A percentile compares a stretch with the other conserved stretches of the same genome.
Evolutionary conservation across 192 early-diverging fungal species (phyloP).

Genomic region (Coemansia sp.): DNA sequence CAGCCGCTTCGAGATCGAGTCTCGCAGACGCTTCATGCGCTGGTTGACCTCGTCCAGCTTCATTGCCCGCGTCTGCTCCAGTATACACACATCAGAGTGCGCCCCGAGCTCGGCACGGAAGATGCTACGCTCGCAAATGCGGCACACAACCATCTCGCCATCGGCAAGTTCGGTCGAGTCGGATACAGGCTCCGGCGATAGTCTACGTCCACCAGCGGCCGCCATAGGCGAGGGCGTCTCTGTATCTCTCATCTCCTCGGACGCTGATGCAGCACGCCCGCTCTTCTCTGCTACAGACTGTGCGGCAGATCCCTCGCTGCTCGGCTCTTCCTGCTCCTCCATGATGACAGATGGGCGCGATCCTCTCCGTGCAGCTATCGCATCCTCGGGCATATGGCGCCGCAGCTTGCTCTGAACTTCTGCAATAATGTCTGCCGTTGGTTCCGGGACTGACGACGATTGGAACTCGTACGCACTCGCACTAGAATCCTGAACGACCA

Average conservation of each 20-base stretch:
- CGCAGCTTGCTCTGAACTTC: not conserved
- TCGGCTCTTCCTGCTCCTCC: slow-evolving; percentile 2
- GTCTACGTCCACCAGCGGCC: too few species aligned
- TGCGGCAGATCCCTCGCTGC: not conserved
- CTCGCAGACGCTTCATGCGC: slow-evolving; percentile 52
- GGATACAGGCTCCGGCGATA: not conserved
- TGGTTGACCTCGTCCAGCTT: slow-evolving; percentile 57
- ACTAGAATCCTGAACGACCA: not conserved
- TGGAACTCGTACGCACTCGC: not conserved
- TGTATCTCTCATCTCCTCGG: too few species aligned
- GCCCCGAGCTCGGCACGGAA: slow-evolving; percentile 57
- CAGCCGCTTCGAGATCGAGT: slow-evolving; percentile 48
- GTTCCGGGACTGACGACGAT: slow-evolving; percentile 2
- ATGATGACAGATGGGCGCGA: slow-evolving; percentile 3
- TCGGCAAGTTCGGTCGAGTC: not conserved
- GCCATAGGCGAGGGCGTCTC: not conserved
- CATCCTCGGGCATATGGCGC: not conserved
- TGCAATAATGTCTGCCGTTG: not conserved
- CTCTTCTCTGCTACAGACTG: not conserved
- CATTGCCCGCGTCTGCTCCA: slow-evolving; percentile 65
- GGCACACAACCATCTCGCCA: slow-evolving; percentile 58
- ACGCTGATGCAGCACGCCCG: not conserved
- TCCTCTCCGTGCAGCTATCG: not conserved
- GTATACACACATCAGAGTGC: slow-evolving; percentile 75
- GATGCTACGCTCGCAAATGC: slow-evolving; percentile 82